Base-by-base conservation (phyloP, 441 rosid genomes). In the Jatropha multifida region DNA sequence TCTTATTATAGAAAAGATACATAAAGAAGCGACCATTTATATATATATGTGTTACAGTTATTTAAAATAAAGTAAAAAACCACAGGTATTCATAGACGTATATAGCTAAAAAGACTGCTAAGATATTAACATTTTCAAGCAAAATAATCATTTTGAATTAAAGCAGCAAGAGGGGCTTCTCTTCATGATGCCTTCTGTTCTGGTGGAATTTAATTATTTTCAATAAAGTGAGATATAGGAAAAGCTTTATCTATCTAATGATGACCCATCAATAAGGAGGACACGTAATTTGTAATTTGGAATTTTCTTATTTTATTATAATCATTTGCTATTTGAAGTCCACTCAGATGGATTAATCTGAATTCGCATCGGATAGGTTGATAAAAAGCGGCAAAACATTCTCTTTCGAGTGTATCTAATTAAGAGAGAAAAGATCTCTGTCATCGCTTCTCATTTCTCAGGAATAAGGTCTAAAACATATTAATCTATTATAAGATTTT, bases 1-100 rank as follows among this genome's bases (percentile, higher is more conserved):
- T 15, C 58, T 68, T 68, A 49, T 68, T 69, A 14, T 37, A 52
- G 13, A 44, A 52, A 27, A 51, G 27, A 69, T 51, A 51, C 60
- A 69, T 27, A 52, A 32, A 44, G 42, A 51, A 32, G 26, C 13
- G 23, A 65, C 51, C 27, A 42, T 23, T 48, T 63, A 18, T 3
- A 14, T 11, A 44, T 44, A 4, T 44, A 44, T 37, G 11, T 62
- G 14, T 65, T 41, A 3, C 68, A 65, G 7, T 18, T 40, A 5
- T 18, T 65, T 5, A 64, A 64, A 38, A 64, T 64, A 17, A 64
- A 64, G 17, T 42, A 46, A 42, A 46, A 32, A 32, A 32, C 32
- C 26, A 26, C 12, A 46, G 9, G 12, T 46, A 46, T 46, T 8
- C 2, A 46, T 46, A 46, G 2, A 46, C 11, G 4, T 51, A 51